Percentiles rank a stretch among this genome's conserved stretches.
Evolutionary conservation across 2,329 filamentous ascomycete genomes (phyloP).

Genomic region (Chrysoporthe deuterocubensis): DNA sequence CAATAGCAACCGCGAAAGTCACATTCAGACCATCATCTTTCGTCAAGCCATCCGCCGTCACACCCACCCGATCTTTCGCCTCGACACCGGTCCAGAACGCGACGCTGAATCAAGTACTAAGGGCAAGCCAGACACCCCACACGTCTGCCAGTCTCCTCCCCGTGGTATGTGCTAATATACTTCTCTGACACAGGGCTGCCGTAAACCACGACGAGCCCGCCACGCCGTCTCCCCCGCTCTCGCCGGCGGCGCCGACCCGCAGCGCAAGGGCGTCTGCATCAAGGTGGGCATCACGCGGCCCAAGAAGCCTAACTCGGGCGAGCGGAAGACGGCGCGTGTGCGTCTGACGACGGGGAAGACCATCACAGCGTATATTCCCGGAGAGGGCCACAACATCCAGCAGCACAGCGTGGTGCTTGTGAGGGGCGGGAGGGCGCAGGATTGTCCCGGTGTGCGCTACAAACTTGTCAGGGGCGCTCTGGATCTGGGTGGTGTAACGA

Average conservation of each 20-base stretch:
- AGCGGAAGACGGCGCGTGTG: slow-evolving; percentile 93
- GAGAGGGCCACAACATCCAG: slow-evolving; percentile 98
- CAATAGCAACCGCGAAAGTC: slow-evolving; percentile 12
- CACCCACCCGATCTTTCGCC: slow-evolving; percentile 38
- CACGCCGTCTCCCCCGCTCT: slow-evolving; percentile 89
- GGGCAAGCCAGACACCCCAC: slow-evolving; percentile 42
- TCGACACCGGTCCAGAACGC: slow-evolving; percentile 56
- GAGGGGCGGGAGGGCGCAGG: slow-evolving; percentile 89
- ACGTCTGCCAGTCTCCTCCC: not conserved
- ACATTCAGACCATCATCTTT: slow-evolving; percentile 29
- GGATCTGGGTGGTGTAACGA: slow-evolving; percentile 94
- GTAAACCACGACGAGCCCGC: slow-evolving; percentile 77
- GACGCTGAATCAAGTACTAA: slow-evolving; percentile 75
- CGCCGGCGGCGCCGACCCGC: slow-evolving; percentile 67
- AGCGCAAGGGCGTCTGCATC: slow-evolving; percentile 94
- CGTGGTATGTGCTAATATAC: not conserved
- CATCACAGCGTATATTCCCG: slow-evolving; percentile 92
- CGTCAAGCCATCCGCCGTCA: slow-evolving; percentile 32
- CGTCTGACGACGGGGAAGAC: slow-evolving; percentile 84
- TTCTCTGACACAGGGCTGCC: slow-evolving; percentile 62
- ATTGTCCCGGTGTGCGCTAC: slow-evolving; percentile 98
- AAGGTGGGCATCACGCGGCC: slow-evolving; percentile 93
- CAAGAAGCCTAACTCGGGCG: slow-evolving; percentile 98
- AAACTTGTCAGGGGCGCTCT: slow-evolving; percentile 88
- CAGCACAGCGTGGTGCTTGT: slow-evolving; percentile 98